Conservation (phyloP, 2,329 filamentous ascomycete species). For the Hymenoscyphus repandus region DNA sequence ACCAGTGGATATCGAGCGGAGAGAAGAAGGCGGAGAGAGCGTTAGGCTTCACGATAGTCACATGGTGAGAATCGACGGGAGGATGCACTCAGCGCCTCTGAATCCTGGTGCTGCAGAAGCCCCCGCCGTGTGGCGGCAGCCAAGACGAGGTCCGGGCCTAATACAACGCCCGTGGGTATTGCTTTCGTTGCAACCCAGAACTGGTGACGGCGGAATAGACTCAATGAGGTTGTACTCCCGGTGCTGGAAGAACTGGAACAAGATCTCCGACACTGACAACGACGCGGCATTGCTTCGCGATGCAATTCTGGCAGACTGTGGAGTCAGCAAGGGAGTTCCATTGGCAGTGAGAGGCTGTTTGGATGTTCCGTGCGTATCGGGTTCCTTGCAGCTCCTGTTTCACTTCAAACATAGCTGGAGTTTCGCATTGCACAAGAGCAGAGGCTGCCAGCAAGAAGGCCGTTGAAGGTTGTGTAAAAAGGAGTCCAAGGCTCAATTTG, state of each 20-base stretch:
- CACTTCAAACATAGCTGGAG: background rate
- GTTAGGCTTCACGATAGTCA: constrained; percentile 1
- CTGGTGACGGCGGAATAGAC: constrained; percentile 6
- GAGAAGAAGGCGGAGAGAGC: constrained; percentile 2
- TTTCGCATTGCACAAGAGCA: constrained; percentile 3
- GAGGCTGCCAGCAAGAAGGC: background rate
- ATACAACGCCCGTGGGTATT: no score
- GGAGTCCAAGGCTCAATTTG: no score
- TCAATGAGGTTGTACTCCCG: constrained; percentile 8
- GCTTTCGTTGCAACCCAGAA: background rate
- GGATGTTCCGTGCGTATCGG: background rate
- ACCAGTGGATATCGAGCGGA: constrained; percentile 12
- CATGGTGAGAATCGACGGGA: background rate
- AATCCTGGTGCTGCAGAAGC: background rate
- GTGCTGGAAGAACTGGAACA: constrained; percentile 20
- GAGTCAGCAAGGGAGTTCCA: background rate
- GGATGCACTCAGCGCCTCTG: background rate
- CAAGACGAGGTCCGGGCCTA: background rate
- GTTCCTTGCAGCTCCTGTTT: constrained; percentile 2
- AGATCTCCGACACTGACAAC: constrained; percentile 21
- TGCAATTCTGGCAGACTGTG: constrained; percentile 13
- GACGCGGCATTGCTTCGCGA: constrained; percentile 12
- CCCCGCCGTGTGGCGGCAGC: background rate
- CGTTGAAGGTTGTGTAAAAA: background rate
- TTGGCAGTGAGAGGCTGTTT: constrained; percentile 8